Conservation (phyloP, 1,139 yeast species). For the Hemisphaericaspora lyxosophila region DNA sequence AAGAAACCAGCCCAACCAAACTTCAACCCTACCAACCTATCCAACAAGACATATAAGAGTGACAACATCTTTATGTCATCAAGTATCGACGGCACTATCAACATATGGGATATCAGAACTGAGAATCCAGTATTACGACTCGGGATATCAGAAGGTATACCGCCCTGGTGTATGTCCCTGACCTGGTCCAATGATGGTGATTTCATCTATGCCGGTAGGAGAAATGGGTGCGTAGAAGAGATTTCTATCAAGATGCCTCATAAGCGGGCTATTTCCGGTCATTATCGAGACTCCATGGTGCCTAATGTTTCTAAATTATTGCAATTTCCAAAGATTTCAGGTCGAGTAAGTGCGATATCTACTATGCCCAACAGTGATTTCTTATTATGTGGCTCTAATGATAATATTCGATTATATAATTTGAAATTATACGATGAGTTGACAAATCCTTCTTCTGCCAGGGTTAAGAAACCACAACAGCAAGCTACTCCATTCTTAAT, state of each 20-base stretch:
- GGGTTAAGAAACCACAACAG: slow-evolving; percentile 32
- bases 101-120: slow-evolving; percentile 79
- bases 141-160: slow-evolving; percentile 63
- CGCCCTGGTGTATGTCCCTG: slow-evolving; percentile 96
- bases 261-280: slow-evolving; percentile 20
- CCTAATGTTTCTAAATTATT: slow-evolving; percentile 59
- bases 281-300: slow-evolving; percentile 22
- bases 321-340: slow-evolving; percentile 83
- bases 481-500: slow-evolving; percentile 58
- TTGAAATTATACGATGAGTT: slow-evolving; percentile 53
- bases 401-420: slow-evolving; percentile 85
- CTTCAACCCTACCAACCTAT: slow-evolving; percentile 13
- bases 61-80: slow-evolving; percentile 73
- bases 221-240: slow-evolving; percentile 88
- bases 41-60: slow-evolving; percentile 36
- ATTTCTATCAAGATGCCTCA: slow-evolving; percentile 68
- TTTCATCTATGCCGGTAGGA: slow-evolving; percentile 76
- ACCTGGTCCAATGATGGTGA: slow-evolving; percentile 90
- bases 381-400: slow-evolving; percentile 83
- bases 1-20: slow-evolving; percentile 15
- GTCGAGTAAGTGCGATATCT: slow-evolving; percentile 81
- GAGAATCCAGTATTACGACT: slow-evolving; percentile 48
- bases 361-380: slow-evolving; percentile 82
- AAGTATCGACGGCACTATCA: slow-evolving; percentile 78
- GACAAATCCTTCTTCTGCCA: slow-evolving; percentile 16